A percentile compares a stretch with the other conserved stretches of the same genome.
These are phyloP conservation scores for Inonotus hispidus DNA, from an alignment of 1,284 basidiomycete genomes.

Conservation along the genomic window DNA sequence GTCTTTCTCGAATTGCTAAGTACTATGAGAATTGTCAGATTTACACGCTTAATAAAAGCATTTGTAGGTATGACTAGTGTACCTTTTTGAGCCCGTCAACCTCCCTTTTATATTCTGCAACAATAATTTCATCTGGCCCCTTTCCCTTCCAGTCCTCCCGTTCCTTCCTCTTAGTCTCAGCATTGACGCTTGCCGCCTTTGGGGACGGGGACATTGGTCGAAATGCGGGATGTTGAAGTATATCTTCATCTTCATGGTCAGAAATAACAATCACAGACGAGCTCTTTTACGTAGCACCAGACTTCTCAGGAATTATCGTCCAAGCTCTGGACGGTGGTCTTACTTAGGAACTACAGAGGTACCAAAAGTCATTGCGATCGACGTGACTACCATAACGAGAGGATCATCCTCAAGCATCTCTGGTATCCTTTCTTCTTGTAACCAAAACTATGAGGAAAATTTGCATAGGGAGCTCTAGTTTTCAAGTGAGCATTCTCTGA, in stretches of 20 bases:
- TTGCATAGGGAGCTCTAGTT: no score
- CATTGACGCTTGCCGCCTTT: not conserved
- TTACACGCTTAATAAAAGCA: no score
- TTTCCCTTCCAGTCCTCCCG: not conserved
- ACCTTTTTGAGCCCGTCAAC: constrained; percentile 10
- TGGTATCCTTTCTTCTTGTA: no score
- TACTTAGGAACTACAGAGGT: no score
- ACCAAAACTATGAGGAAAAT: no score
- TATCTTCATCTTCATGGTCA: not conserved
- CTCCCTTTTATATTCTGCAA: not conserved
- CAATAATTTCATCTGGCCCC: not conserved
- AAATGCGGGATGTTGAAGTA: not conserved
- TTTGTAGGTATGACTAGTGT: no score
- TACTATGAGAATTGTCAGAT: no score
- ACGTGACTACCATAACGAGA: no score
- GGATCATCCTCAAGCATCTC: no score
- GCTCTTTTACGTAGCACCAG: not conserved
- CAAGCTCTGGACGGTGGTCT: not conserved
- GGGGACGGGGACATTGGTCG: not conserved
- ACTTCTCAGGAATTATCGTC: not conserved
- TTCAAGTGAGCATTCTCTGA: no score
- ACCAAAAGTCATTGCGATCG: no score
- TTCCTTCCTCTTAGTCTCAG: not conserved
- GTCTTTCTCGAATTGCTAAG: not conserved
- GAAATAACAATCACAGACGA: constrained; percentile 1